A percentile compares a stretch with the other conserved stretches of the same genome.
phyloP scores from a whole-genome alignment of 2,329 filamentous ascomycete genomes.

The Aspergillus thermomutatus region DNA sequence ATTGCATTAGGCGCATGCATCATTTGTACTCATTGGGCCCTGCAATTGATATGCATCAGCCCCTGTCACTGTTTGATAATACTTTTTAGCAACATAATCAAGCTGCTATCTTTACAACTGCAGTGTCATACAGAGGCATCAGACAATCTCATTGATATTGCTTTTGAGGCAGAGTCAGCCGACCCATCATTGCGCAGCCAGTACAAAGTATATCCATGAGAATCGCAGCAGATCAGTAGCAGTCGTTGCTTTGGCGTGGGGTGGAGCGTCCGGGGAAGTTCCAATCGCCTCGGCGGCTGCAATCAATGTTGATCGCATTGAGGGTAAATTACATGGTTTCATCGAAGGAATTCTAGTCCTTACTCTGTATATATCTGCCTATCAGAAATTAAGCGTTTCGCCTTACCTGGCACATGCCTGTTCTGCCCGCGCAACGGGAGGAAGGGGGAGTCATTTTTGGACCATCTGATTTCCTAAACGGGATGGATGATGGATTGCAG shows the following conservation, averaged over 20 bases:
- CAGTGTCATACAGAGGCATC: neutral
- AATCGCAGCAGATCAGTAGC: too few species aligned
- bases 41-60: constrained; percentile 28
- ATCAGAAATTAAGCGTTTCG: neutral
- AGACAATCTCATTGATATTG: neutral
- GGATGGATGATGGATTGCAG: neutral
- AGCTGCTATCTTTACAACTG: constrained; percentile 16
- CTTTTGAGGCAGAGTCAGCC: neutral
- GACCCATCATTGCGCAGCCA: neutral
- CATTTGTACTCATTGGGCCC: constrained; percentile 14
- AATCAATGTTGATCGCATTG: neutral
- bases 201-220: neutral
- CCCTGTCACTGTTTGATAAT: constrained; percentile 22
- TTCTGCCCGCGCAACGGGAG: neutral
- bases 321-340: neutral
- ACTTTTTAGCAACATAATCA: constrained; percentile 21
- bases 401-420: neutral
- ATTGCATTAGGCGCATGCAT: constrained; percentile 13
- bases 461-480: neutral
- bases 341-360: neutral
- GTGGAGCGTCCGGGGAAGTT: neutral
- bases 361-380: neutral
- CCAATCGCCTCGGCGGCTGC: neutral
- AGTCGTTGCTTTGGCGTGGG: neutral
- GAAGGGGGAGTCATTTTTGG: constrained; percentile 10